Conservation (phyloP, 2,329 filamentous ascomycete genomes). For the Colletotrichum caudatum region DNA sequence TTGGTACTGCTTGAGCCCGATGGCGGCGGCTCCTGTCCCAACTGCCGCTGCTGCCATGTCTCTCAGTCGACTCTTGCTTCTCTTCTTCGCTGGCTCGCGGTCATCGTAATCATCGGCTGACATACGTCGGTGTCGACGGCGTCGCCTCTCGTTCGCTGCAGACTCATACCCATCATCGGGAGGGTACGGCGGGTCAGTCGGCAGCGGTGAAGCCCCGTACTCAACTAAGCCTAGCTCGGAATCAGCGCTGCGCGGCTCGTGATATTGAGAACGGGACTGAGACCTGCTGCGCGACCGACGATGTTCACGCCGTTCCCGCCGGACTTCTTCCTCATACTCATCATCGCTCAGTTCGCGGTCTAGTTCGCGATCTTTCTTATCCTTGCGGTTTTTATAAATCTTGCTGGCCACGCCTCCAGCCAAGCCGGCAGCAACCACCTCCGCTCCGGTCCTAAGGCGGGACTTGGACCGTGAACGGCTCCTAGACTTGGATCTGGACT, state of each 20-base stretch:
- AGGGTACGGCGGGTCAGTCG: conserved; percentile 53
- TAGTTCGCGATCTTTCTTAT: conserved; percentile 66
- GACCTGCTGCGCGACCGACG: conserved; percentile 62
- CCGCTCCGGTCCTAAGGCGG: conserved; percentile 65
- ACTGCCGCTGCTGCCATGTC: conserved; percentile 67
- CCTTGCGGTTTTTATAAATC: conserved; percentile 70
- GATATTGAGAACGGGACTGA: conserved; percentile 62
- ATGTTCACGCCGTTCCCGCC: conserved; percentile 38
- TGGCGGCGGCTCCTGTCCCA: conserved; percentile 70
- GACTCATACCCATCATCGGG: conserved; percentile 59
- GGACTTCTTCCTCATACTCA: conserved; percentile 44
- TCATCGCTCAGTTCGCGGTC: conserved; percentile 52
- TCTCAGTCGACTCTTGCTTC: conserved; percentile 67
- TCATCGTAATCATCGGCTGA: conserved; percentile 50
- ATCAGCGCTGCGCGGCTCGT: conserved; percentile 67
- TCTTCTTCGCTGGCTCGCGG: conserved; percentile 56
- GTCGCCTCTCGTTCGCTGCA: conserved; percentile 59
- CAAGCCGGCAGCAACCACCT: conserved; percentile 70
- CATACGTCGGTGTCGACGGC: conserved; percentile 53
- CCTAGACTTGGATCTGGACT: conserved; percentile 49
- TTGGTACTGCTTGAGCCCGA: conserved; percentile 72
- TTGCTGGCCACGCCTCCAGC: conserved; percentile 72
- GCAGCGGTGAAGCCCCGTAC: conserved; percentile 71
- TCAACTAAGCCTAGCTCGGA: conserved; percentile 76
- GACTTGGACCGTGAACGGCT: conserved; percentile 60